A percentile compares a stretch with the other conserved stretches of the same genome.
phyloP scores from a whole-genome alignment of 108 stramenopile species.

The Ochromonas danica region DNA sequence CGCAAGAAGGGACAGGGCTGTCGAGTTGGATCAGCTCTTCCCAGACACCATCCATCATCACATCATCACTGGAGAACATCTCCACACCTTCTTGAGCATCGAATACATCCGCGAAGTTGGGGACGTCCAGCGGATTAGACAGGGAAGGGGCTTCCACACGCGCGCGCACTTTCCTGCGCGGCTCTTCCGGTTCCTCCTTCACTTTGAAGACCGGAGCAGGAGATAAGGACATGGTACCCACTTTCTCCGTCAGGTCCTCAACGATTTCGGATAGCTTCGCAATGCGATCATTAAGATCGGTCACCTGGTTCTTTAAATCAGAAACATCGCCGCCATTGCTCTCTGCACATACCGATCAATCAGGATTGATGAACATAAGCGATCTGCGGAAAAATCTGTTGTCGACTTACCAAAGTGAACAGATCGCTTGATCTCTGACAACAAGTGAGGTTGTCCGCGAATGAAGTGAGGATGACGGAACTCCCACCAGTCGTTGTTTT shows the following conservation, averaged over 20 bases:
- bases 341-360: slow-evolving; percentile 41
- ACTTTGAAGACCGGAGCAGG: too few species aligned
- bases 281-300: background rate
- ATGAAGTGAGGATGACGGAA: slow-evolving; percentile 57
- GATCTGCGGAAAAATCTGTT: slow-evolving; percentile 26
- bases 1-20: slow-evolving; percentile 2
- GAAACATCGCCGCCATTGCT: slow-evolving; percentile 36
- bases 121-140: background rate
- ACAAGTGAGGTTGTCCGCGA: slow-evolving; percentile 51
- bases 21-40: background rate
- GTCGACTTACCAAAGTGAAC: slow-evolving; percentile 50
- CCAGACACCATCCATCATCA: too few species aligned
- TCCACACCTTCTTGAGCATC: background rate
- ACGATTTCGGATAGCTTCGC: background rate
- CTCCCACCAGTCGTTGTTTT: slow-evolving; percentile 49
- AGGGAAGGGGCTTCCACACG: background rate
- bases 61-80: background rate
- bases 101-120: background rate
- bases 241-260: background rate
- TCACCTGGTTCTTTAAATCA: slow-evolving; percentile 1
- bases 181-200: background rate
- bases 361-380: too few species aligned
- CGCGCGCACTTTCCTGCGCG: background rate
- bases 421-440: slow-evolving; percentile 55
- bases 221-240: background rate